These are phyloP conservation scores for Hygrophorus pudorinus DNA, from an alignment of 768 basidiomycete species.

Conservation along the genomic window DNA sequence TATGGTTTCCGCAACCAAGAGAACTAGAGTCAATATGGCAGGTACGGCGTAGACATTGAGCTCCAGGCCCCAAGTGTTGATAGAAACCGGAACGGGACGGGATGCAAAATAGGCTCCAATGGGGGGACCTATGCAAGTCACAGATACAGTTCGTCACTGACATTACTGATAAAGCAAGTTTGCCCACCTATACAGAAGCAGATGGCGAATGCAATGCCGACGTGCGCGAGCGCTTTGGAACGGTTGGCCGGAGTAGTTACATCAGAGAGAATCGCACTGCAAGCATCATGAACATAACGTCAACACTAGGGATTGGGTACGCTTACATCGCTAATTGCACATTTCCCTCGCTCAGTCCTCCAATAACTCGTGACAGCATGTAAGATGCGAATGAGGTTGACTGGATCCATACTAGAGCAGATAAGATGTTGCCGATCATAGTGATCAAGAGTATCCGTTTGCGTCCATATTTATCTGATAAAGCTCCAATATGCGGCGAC, in stretches of 20 bases:
- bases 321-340: constrained; percentile 91
- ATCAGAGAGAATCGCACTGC: constrained; percentile 88
- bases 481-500: constrained; percentile 68
- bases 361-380: constrained; percentile 82
- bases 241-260: constrained; percentile 74
- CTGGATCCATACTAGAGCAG: constrained; percentile 85
- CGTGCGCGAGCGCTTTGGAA: constrained; percentile 78
- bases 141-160: too few species aligned
- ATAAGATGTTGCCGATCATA: constrained; percentile 90
- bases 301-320: neutral
- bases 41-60: constrained; percentile 89
- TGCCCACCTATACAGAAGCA: constrained; percentile 47
- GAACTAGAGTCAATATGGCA: constrained; percentile 71
- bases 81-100: constrained; percentile 56
- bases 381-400: constrained; percentile 88
- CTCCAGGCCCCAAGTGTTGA: constrained; percentile 45
- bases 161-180: too few species aligned
- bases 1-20: constrained; percentile 70
- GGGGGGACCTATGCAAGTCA: constrained; percentile 63
- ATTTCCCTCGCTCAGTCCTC: constrained; percentile 93
- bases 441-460: constrained; percentile 73
- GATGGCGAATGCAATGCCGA: constrained; percentile 94
- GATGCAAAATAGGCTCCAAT: constrained; percentile 96
- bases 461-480: constrained; percentile 88
- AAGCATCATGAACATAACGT: constrained; percentile 3